Evolutionary conservation across 306 rosid species (phyloP).

Genomic region (Alnus rubra): DNA sequence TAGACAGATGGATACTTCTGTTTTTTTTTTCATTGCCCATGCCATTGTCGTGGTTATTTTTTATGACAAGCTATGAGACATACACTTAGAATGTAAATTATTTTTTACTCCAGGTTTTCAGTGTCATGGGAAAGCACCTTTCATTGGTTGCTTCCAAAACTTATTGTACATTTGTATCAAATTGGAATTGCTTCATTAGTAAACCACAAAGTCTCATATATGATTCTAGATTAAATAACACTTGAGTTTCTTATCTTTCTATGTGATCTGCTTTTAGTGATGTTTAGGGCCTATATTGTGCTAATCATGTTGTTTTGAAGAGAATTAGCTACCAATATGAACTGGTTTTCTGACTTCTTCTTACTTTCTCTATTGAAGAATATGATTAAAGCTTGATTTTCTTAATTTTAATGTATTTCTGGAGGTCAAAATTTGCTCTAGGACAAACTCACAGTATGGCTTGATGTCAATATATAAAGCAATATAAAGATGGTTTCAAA

Average conservation of each 20-base stretch:
- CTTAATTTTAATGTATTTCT: background rate
- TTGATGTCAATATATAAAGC: background rate
- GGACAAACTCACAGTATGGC: background rate
- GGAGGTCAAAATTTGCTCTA: slow-evolving; percentile 2
- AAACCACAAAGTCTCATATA: background rate
- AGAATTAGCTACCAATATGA: background rate
- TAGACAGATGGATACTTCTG: background rate
- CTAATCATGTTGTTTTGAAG: background rate
- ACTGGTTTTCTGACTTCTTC: background rate
- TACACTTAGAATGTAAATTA: background rate
- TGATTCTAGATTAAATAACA: background rate
- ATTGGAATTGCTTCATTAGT: background rate
- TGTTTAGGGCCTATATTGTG: background rate
- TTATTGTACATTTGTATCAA: background rate
- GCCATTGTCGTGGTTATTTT: background rate
- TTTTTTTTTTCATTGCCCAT: slow-evolving; percentile 12
- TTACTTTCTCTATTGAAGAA: background rate
- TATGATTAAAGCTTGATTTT: background rate
- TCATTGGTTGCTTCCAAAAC: slow-evolving; percentile 10
- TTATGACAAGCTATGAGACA: background rate
- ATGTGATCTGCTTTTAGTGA: background rate
- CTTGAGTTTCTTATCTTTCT: background rate
- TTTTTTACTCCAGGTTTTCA: background rate
- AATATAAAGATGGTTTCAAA: background rate
- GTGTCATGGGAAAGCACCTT: background rate